phyloP scores from a whole-genome alignment of 495 filamentous ascomycete species.

The Talaromyces nanjingensis region DNA sequence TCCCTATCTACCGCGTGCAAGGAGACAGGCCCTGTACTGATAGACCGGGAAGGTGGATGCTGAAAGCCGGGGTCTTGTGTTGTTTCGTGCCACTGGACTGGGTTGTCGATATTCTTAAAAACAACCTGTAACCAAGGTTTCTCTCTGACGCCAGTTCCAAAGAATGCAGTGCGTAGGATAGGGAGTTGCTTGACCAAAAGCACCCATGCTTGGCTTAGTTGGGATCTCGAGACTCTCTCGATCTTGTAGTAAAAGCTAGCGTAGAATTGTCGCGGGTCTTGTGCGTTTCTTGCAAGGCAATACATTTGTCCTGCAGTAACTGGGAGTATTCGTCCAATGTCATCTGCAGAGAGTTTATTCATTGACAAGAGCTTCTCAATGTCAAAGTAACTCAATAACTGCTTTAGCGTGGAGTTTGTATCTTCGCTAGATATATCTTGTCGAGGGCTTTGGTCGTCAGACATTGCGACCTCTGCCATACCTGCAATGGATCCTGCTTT shows the following conservation, averaged over 20 bases:
- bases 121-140: conserved; percentile 22
- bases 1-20: conserved; percentile 21
- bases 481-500: conserved; percentile 25
- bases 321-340: conserved; percentile 17
- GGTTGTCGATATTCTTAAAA: conserved; percentile 15
- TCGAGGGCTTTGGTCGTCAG: neutral
- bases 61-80: neutral
- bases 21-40: conserved; percentile 17
- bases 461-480: conserved; percentile 20
- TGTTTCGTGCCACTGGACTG: conserved; percentile 21
- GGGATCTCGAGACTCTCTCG: conserved; percentile 11
- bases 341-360: conserved; percentile 14
- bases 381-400: conserved; percentile 16
- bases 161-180: conserved; percentile 26
- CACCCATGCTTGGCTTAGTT: conserved; percentile 22
- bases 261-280: conserved; percentile 26
- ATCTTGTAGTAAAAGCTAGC: conserved; percentile 22
- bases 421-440: neutral
- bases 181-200: conserved; percentile 15
- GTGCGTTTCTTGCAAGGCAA: conserved; percentile 25
- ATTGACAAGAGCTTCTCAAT: conserved; percentile 13
- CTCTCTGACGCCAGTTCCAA: conserved; percentile 14
- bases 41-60: conserved; percentile 7
- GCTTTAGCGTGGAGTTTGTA: conserved; percentile 13
- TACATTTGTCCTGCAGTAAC: conserved; percentile 27